A percentile compares a stretch with the other conserved stretches of the same genome.
Evolutionary conservation across 345 rosid genomes (phyloP).

Genomic region (Trapa incisa): DNA sequence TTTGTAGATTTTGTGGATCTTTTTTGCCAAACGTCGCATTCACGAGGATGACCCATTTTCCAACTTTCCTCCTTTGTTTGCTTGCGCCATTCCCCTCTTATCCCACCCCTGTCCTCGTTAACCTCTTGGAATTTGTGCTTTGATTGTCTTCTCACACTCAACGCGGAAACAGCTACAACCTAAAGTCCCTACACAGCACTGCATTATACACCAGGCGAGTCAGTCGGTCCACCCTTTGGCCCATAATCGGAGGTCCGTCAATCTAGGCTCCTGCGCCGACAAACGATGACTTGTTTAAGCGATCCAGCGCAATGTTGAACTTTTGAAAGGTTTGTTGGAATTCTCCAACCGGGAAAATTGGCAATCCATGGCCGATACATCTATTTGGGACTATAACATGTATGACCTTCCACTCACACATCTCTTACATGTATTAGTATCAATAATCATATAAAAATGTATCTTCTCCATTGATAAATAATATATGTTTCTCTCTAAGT

Average conservation of each 20-base stretch:
- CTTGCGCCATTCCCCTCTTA: conserved; percentile 28
- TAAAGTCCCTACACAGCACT: not conserved
- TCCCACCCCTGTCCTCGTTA: conserved; percentile 26
- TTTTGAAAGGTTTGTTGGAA: no score
- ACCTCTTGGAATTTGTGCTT: conserved; percentile 52
- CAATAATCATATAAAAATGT: not conserved
- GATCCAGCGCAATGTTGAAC: no score
- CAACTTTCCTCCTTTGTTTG: conserved; percentile 36
- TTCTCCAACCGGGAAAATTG: no score
- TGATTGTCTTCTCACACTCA: conserved; percentile 21
- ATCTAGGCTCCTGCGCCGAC: not conserved
- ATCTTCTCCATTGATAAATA: not conserved
- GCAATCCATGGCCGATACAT: no score
- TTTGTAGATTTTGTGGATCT: not conserved
- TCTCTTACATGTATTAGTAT: no score
- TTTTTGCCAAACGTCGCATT: conserved; percentile 26
- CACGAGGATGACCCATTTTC: conserved; percentile 60
- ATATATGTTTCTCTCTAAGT: not conserved
- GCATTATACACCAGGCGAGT: no score
- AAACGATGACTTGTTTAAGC: not conserved
- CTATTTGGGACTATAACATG: no score
- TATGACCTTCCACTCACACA: no score
- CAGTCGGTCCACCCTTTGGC: not conserved
- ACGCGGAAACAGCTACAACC: not conserved
- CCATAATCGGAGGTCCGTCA: not conserved